A percentile compares a stretch with the other conserved stretches of the same genome.
Conservation (phyloP, 495 filamentous ascomycete genomes). For the Astrocystis sublimbata region DNA sequence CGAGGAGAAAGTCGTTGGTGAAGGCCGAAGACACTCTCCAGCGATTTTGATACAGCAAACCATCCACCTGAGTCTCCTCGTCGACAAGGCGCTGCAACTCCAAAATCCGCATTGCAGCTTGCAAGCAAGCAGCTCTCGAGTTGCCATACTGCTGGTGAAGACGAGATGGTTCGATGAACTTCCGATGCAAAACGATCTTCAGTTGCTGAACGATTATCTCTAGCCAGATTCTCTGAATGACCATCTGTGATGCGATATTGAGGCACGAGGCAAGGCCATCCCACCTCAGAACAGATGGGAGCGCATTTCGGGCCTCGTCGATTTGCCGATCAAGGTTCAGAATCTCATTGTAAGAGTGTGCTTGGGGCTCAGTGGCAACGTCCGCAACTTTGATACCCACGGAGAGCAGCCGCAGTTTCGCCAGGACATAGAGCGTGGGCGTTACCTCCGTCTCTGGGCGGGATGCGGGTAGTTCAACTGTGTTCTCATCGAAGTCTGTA, state of each 20-base stretch:
- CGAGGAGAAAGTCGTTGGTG: constrained; percentile 40
- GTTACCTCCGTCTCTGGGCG: constrained; percentile 39
- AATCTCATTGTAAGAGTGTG: constrained; percentile 39
- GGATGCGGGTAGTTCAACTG: constrained; percentile 35
- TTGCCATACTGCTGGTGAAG: constrained; percentile 28
- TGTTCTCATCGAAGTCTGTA: constrained; percentile 42
- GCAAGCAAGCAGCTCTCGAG: constrained; percentile 32
- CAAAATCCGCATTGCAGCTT: constrained; percentile 35
- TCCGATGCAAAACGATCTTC: constrained; percentile 35
- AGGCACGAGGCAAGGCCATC: constrained; percentile 38
- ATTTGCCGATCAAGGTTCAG: constrained; percentile 34
- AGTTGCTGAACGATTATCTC: constrained; percentile 31
- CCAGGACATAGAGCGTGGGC: constrained; percentile 41
- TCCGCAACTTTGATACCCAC: constrained; percentile 43
- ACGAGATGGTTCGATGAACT: constrained; percentile 28
- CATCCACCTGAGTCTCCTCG: constrained; percentile 35
- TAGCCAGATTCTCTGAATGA: constrained; percentile 37
- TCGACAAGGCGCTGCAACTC: constrained; percentile 38
- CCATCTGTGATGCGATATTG: constrained; percentile 34
- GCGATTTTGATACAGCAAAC: constrained; percentile 33
- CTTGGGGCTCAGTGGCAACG: constrained; percentile 24
- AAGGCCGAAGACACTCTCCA: constrained; percentile 39
- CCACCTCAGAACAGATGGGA: constrained; percentile 36
- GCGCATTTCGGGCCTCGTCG: constrained; percentile 26
- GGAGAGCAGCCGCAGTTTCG: constrained; percentile 36